Evolutionary conservation across 805 yeast genomes (phyloP), one percentile per base, ranked within the genome.

Genomic region (Blastobotrys robertii): DNA sequence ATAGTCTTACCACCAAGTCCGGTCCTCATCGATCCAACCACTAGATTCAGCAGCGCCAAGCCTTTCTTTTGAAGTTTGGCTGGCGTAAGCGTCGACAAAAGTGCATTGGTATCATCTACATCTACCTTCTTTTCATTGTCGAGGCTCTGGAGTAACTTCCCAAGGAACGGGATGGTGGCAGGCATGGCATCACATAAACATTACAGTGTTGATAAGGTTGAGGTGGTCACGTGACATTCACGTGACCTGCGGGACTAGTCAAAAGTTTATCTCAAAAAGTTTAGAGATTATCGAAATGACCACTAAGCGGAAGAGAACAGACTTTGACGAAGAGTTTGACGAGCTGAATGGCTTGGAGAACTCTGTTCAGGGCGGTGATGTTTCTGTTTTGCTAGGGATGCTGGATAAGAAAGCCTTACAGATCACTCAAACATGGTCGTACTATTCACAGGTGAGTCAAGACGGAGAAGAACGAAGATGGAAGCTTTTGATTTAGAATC

Each of bases 1-100:
- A 81, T 66, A 1, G 77, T 66, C 45, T 79, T 75, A 1, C 96
- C 96, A 11, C 85, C 94, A 8, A 85, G 63, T 0, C 95, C 94
- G 0, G 88, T 81, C 43, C 81, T 67, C 2, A 83, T 62, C 43
- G 77, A 76, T n/a, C 71, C 70, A 10, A 81, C 64, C 0, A 64
- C 57, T 38, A 90, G 65, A 58, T 87, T 84, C 38, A 78, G 59
- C 3, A 85, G 66, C 0, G 97, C 97, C 19, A 84, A 65, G 0
- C 96, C 97, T 41, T 74, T 69, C 8, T 67, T 62, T 0, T 81
- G 81, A n/a, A 90, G 67, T 43, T 70, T 69, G 55, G 81, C 80
- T 1, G 87, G 77, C 1, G 90, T 64, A 9, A 73, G 59, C 0
- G 72, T 50, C 1, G 69, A 51, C 12, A 81, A 54, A 4, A 79